Percentiles rank a stretch among this genome's conserved stretches.
phyloP scores from a whole-genome alignment of 2,329 filamentous ascomycete genomes.

The Coniochaeta sp. region DNA sequence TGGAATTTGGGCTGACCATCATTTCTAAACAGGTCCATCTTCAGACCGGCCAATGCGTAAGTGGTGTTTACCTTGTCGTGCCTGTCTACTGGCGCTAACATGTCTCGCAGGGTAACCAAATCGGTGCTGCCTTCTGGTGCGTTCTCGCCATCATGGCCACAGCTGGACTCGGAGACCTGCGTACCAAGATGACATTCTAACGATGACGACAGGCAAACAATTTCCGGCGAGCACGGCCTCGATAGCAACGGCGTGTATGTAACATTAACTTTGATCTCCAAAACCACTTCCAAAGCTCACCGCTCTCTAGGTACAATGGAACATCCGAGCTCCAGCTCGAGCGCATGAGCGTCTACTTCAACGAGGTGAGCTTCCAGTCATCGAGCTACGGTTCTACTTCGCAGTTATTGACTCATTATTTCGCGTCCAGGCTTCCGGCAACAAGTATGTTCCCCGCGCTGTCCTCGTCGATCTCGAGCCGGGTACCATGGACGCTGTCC shows the following conservation, averaged over 20 bases:
- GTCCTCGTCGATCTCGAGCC: constrained; percentile 99
- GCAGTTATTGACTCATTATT: constrained; percentile 8
- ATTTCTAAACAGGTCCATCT: constrained; percentile 78
- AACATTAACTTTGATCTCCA: constrained; percentile 5
- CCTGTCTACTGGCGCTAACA: constrained; percentile 25
- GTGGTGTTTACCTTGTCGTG: constrained; percentile 19
- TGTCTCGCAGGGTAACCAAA: constrained; percentile 87
- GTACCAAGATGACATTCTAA: constrained; percentile 27
- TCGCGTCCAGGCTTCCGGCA: constrained; percentile 67
- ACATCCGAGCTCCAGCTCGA: constrained; percentile 98
- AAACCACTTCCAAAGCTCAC: constrained; percentile 16
- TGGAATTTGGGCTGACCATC: constrained; percentile 44
- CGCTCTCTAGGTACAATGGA: constrained; percentile 74
- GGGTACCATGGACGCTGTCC: constrained; percentile 99
- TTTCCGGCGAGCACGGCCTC: constrained; percentile 89
- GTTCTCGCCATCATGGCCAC: constrained; percentile 23
- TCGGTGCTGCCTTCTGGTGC: constrained; percentile 98
- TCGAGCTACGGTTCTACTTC: not conserved
- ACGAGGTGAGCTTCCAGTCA: constrained; percentile 27
- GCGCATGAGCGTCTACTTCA: constrained; percentile 99
- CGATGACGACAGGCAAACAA: constrained; percentile 55
- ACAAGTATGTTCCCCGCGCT: constrained; percentile 99
- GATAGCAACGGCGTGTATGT: constrained; percentile 94
- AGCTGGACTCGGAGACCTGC: constrained; percentile 4
- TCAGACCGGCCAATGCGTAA: constrained; percentile 98